Evolutionary conservation across 2,329 filamentous ascomycete genomes (phyloP), one percentile per base, ranked within the genome.

Genomic region (Aspergillus fijiensis): DNA sequence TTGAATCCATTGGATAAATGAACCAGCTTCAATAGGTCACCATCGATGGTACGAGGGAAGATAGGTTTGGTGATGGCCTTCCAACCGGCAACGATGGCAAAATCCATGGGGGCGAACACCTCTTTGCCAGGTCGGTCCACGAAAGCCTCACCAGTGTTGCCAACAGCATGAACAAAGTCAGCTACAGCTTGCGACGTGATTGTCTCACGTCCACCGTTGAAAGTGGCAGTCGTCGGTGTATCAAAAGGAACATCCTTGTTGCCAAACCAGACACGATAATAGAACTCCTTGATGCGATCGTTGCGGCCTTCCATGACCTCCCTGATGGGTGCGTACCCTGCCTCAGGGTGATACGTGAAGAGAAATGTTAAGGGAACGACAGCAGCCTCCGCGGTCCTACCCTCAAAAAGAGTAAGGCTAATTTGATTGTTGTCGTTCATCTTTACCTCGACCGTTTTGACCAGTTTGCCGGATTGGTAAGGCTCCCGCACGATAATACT

Each of bases 11-110:
- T 99, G 52, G 95, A 98, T 63, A 99, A 80, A 79, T 99, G 95
- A 12, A 99, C 94, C 57, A 99, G 87, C 81, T 96, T 97, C 63
- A 99, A 84, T 57, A 99, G 82, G 74, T 99, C 95, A 66, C 96
- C 95, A 69, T 99, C 95, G 70, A 99, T 98, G 63, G 88, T 91
- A 68, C 92, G 89, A 65, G 95, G 95, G 85, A 99, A 99, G 77
- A 99, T 99, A 14, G 95, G 95, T 84, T 98, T 98, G 11, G 93
- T 99, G 72, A 99, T 99, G 49, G 95, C 95, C 81, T 99, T 98
- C 93, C 93, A 97, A 63, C 93, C 93, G 54, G 96, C 90, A n/a
- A 97, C 93, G 67, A 97, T 96, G 66, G 93, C 93, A 71, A 96
- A 99, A 78, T 99, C 95, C 95, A 99, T 99, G 33, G 96, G 95